A percentile compares a stretch with the other conserved stretches of the same genome.
Evolutionary conservation across 2,329 filamentous ascomycete species (phyloP).

Genomic region (Biscogniauxia mediterranea): DNA sequence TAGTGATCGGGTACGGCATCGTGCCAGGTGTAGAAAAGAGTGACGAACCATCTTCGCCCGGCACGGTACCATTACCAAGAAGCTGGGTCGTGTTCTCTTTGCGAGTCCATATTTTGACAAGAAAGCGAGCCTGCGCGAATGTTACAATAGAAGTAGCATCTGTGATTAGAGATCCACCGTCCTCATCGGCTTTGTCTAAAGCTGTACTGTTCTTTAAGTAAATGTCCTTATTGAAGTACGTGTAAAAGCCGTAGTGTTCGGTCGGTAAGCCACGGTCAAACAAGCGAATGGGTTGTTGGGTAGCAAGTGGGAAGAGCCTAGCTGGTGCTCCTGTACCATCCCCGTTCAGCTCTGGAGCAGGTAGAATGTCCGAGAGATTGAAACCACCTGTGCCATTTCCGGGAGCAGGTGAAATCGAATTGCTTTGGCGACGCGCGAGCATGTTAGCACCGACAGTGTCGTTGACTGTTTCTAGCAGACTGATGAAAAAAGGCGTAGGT

Average conservation of each 20-base stretch:
- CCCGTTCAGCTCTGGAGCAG: slow-evolving; percentile 57
- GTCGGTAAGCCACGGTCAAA: slow-evolving; percentile 77
- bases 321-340: slow-evolving; percentile 74
- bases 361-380: slow-evolving; percentile 56
- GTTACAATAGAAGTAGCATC: slow-evolving; percentile 57
- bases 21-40: slow-evolving; percentile 47
- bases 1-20: slow-evolving; percentile 63
- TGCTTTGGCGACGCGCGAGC: slow-evolving; percentile 31
- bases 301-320: slow-evolving; percentile 66
- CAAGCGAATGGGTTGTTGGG: slow-evolving; percentile 76
- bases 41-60: slow-evolving; percentile 32
- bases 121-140: slow-evolving; percentile 59
- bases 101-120: slow-evolving; percentile 66
- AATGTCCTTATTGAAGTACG: slow-evolving; percentile 83
- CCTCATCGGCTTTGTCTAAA: slow-evolving; percentile 44
- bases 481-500: slow-evolving; percentile 85
- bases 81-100: slow-evolving; percentile 44
- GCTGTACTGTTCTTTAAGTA: slow-evolving; percentile 55
- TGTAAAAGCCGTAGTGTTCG: slow-evolving; percentile 94
- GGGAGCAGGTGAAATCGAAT: slow-evolving; percentile 20
- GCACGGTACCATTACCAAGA: slow-evolving; percentile 24
- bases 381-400: slow-evolving; percentile 32
- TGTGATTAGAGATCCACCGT: slow-evolving; percentile 52
- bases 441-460: slow-evolving; percentile 29
- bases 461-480: slow-evolving; percentile 37